phyloP scores from a whole-genome alignment of 805 yeast genomes.

The Hanseniaspora valbyensis region DNA sequence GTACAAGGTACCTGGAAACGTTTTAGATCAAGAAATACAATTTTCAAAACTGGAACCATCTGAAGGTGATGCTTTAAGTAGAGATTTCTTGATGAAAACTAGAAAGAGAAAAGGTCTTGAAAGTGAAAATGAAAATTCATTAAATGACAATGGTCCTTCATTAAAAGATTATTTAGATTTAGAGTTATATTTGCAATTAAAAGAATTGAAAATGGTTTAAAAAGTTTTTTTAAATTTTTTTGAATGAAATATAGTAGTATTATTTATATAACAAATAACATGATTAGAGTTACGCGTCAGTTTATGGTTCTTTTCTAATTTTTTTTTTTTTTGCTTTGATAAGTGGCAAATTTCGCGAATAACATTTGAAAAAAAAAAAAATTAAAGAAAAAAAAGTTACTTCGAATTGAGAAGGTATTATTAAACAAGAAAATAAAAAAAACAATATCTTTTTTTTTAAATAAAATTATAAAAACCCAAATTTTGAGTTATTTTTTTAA shows the following conservation, averaged over 20 bases:
- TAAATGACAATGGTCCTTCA: constrained; percentile 35
- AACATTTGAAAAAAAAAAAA: neutral
- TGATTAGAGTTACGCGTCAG: neutral
- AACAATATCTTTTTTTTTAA: too few relatives aligned
- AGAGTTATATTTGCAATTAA: constrained; percentile 43
- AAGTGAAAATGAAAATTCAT: constrained; percentile 27
- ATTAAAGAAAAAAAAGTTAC: too few relatives aligned
- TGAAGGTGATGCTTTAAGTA: constrained; percentile 53
- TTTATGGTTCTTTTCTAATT: neutral
- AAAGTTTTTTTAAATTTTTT: neutral
- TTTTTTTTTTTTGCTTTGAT: too few relatives aligned
- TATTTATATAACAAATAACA: too few relatives aligned
- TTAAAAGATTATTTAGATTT: constrained; percentile 56
- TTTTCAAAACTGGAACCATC: constrained; percentile 72
- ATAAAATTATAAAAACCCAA: too few relatives aligned
- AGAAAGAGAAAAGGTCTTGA: constrained; percentile 83
- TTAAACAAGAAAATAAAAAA: too few relatives aligned
- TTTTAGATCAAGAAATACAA: constrained; percentile 53
- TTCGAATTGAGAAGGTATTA: too few relatives aligned
- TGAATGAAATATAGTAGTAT: too few relatives aligned
- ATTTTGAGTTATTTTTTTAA: too few relatives aligned
- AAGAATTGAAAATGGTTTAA: constrained; percentile 6
- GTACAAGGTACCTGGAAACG: constrained; percentile 83
- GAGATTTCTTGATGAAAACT: constrained; percentile 84
- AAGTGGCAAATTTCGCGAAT: neutral